phyloP scores from a whole-genome alignment of 306 rosid species.

The Senna siamea region DNA sequence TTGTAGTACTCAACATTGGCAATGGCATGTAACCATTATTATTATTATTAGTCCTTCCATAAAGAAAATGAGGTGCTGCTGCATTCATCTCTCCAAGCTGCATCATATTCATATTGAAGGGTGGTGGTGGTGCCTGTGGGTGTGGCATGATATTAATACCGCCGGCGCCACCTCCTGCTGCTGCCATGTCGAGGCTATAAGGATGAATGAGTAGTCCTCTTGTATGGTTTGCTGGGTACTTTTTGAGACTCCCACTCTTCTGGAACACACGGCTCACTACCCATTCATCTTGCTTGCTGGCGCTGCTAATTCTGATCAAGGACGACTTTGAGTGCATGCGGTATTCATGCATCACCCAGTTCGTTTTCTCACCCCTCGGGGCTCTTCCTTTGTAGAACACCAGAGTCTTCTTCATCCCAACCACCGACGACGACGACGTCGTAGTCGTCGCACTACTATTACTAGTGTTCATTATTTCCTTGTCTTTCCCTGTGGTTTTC shows the following conservation, averaged over 20 bases:
- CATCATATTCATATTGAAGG: slow-evolving; percentile 45
- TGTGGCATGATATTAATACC: slow-evolving; percentile 45
- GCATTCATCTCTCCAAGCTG: slow-evolving; percentile 51
- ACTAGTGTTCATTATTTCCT: slow-evolving; percentile 61
- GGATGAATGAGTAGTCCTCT: slow-evolving; percentile 49
- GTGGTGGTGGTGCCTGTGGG: background rate
- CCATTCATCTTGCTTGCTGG: slow-evolving; percentile 70
- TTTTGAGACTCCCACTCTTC: slow-evolving; percentile 74
- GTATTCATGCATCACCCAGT: slow-evolving; percentile 98
- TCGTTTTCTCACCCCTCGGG: slow-evolving; percentile 89
- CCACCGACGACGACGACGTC: slow-evolving; percentile 49
- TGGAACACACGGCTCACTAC: slow-evolving; percentile 84
- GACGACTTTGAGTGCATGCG: slow-evolving; percentile 72
- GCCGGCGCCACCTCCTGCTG: too few species aligned
- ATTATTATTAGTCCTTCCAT: slow-evolving; percentile 49
- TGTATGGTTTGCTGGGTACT: too few species aligned
- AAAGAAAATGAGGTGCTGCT: slow-evolving; percentile 52
- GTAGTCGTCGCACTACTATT: too few species aligned
- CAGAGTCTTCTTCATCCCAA: slow-evolving; percentile 94
- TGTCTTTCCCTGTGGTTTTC: slow-evolving; percentile 98
- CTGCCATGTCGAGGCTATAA: slow-evolving; percentile 13
- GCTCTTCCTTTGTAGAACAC: slow-evolving; percentile 97
- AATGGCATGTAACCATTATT: too few species aligned
- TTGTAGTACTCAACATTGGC: slow-evolving; percentile 15
- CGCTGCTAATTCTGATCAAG: background rate